A percentile compares a stretch with the other conserved stretches of the same genome.
phyloP scores from a whole-genome alignment of 352 stramenopile species.

The Thalassiosira hispida region DNA sequence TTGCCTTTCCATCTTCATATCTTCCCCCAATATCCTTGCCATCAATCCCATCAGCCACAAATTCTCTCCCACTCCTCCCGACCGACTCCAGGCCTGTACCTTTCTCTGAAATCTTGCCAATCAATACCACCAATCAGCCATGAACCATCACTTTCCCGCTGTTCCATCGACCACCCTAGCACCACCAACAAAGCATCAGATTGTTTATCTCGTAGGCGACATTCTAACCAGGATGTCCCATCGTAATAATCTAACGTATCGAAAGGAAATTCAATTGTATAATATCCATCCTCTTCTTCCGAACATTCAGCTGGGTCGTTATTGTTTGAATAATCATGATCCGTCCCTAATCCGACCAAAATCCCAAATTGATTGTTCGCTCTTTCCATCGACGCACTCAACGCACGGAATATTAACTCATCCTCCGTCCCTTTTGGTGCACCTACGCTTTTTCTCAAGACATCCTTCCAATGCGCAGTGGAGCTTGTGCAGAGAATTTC shows the following conservation, averaged over 20 bases:
- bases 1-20: too few relatives aligned
- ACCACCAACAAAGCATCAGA: constrained; percentile 61
- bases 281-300: constrained; percentile 26
- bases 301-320: not conserved
- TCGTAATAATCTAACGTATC: constrained; percentile 74
- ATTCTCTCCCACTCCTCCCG: constrained; percentile 77
- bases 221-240: constrained; percentile 73
- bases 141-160: constrained; percentile 43
- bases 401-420: constrained; percentile 41
- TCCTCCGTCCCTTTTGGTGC: constrained; percentile 32
- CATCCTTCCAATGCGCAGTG: constrained; percentile 50
- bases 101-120: constrained; percentile 82
- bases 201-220: constrained; percentile 45
- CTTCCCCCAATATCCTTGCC: too few relatives aligned
- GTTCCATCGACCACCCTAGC: constrained; percentile 66
- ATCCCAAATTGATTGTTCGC: constrained; percentile 77
- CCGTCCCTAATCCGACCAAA: constrained; percentile 46
- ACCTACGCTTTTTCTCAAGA: constrained; percentile 57
- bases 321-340: constrained; percentile 24
- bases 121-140: constrained; percentile 74
- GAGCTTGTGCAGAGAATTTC: constrained; percentile 36
- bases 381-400: constrained; percentile 50
- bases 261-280: constrained; percentile 56
- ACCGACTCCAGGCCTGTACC: constrained; percentile 76
- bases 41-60: constrained; percentile 65